Evolutionary conservation across 768 basidiomycete species (phyloP).

Genomic region (Ephemerocybe angulata): DNA sequence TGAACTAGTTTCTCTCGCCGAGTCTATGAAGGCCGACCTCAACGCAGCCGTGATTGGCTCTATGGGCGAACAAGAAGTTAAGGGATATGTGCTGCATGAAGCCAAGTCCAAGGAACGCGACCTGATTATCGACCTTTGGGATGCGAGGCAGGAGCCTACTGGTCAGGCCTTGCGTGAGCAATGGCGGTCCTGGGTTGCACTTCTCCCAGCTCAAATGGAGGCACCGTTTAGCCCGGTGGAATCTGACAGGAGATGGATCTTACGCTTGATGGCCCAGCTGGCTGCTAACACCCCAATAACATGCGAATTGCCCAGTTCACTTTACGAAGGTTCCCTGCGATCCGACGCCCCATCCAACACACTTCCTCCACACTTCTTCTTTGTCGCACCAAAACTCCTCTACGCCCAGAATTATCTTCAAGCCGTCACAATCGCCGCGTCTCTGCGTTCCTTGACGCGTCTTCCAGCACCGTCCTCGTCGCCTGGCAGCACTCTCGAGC

Average conservation of each 20-base stretch:
- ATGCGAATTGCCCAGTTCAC: constrained; percentile 31
- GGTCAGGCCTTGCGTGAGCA: constrained; percentile 21
- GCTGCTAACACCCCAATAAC: constrained; percentile 35
- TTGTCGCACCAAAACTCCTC: constrained; percentile 49
- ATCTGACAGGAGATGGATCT: constrained; percentile 39
- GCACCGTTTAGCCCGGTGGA: neutral
- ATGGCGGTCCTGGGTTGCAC: constrained; percentile 34
- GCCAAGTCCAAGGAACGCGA: constrained; percentile 54
- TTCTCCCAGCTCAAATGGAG: constrained; percentile 6
- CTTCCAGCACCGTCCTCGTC: constrained; percentile 25
- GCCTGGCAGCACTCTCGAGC: constrained; percentile 10
- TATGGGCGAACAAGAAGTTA: constrained; percentile 63
- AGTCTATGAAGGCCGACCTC: constrained; percentile 68
- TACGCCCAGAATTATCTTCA: constrained; percentile 68
- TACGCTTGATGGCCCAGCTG: constrained; percentile 44
- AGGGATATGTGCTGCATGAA: constrained; percentile 44
- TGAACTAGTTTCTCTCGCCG: constrained; percentile 47
- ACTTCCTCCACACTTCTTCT: constrained; percentile 66
- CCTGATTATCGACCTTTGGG: constrained; percentile 51
- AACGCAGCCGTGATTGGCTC: constrained; percentile 60
- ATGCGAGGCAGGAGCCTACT: constrained; percentile 16
- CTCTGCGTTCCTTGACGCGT: constrained; percentile 53
- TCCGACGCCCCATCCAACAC: constrained; percentile 26
- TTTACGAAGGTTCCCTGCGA: neutral
- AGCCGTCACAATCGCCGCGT: constrained; percentile 62